Evolutionary conservation across 768 basidiomycete genomes (phyloP), one percentile per base, ranked within the genome.

Genomic region (Serendipita vermifera): DNA sequence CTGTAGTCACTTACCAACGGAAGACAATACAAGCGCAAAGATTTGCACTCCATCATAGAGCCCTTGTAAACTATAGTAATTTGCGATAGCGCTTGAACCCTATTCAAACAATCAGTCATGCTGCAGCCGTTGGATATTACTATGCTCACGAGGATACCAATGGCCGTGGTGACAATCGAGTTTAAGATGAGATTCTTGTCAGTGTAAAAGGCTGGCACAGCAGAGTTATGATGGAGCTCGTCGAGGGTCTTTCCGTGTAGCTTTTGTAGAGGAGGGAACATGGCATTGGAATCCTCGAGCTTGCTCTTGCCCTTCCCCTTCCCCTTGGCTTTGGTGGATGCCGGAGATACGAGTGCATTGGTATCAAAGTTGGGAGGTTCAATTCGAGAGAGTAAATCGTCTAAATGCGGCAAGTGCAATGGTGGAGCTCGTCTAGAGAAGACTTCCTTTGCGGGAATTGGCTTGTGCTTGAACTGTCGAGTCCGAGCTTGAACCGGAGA

Each of bases 21-120:
- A 84, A 57, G 75, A 79, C 57, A 87, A 65, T 39, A 87, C 73
- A 26, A 87, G 69, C 0, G 84, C 83, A 65, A 85, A 83, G 33
- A 86, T 74, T 63, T 87, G 83, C 0, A 86, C 66, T 0, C 79
- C 82, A 59, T 83, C 82, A 54, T 78, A 72, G 7, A 85, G 70
- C 36, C 84, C 83, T 62, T 82, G 80, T 20, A 85, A 65, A 64
- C 82, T 83, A 63, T 85, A 87, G 60, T 78, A 83, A 0, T 77
- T 75, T 3, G 82, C 77, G 33, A 85, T 68, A 24, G 75, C 77
- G 64, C 82, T 85, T 2, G 85, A 85, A 9, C 85, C 83, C 83
- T 85, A 40, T 0, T 58, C 22, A 60, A 17, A 39, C 9, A 55
- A 55, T 60, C 33, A 35, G 33, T 15, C 26, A 32, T 17, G 17